Evolutionary conservation across 208 protist genomes (phyloP), one percentile per base, ranked within the genome.

Genomic region (Leishmania lainsoni): DNA sequence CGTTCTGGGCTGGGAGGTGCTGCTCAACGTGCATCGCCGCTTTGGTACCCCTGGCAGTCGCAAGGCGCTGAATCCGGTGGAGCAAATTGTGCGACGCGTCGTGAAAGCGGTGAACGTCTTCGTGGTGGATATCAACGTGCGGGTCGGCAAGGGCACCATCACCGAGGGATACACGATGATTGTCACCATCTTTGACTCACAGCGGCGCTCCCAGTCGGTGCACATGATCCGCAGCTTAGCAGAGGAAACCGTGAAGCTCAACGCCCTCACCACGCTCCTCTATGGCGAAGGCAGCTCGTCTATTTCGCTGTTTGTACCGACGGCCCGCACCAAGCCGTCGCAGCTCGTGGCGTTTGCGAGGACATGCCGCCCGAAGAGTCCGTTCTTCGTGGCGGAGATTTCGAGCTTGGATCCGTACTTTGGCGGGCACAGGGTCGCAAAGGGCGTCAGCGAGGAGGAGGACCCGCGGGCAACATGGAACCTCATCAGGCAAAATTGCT

Each of bases 101-200:
- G 95, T 98, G 68, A 96, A 97, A 86, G 91, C 91, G 26, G 95
- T 98, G 26, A 98, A 98, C 80, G 83, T 98, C 20, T 98, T 98
- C 85, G 91, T 96, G 20, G 92, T 98, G 16, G 95, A 98, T 78
- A 95, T 98, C 71, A 89, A 98, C 78, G 90, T 96, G 35, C 87
- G 95, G 14, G 92, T 98, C 20, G 95, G 95, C 12, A 94, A 94
- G 76, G 95, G 95, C 42, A 96, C 95, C 5, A 97, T 98, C 72
- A 80, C 89, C 14, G 93, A 98, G 66, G 95, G 95, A n/a, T 89
- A 91, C 87, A 98, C 95, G 42, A 98, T 98, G 95, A 91, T 97
- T 81, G 95, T 95, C 45, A 98, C 93, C 66, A 94, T 98, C 79
- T 98, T 95, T 79, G 91, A 96, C 81, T 93, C 92, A n/a, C 91